Percentiles rank a stretch among this genome's conserved stretches.
phyloP scores from a whole-genome alignment of 176 grass and related monocot genomes.

The Raddia distichophylla region DNA sequence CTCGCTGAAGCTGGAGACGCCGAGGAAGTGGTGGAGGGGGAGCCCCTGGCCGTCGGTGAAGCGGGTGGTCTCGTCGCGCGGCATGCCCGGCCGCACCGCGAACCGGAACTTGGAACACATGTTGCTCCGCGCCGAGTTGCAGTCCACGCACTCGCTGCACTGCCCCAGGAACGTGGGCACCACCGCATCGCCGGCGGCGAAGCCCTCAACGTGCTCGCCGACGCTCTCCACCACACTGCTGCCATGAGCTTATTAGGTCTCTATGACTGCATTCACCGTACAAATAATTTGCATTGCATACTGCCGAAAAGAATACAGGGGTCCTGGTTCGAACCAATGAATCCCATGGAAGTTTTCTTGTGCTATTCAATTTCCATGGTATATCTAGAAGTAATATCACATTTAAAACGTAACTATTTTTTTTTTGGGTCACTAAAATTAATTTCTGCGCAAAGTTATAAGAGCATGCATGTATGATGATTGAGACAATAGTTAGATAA shows the following conservation, averaged over 20 bases:
- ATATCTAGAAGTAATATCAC: too few relatives aligned
- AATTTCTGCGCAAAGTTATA: too few relatives aligned
- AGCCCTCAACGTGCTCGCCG: slow-evolving; percentile 59
- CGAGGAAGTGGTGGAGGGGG: slow-evolving; percentile 61
- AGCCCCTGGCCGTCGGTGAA: slow-evolving; percentile 53
- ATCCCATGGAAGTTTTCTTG: not conserved
- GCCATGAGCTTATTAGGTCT: not conserved
- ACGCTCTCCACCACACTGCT: slow-evolving; percentile 89
- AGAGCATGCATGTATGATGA: too few relatives aligned
- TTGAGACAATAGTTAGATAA: too few relatives aligned
- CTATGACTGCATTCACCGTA: not conserved
- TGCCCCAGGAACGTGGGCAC: slow-evolving; percentile 71
- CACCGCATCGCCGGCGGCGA: slow-evolving; percentile 63
- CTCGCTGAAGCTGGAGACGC: slow-evolving; percentile 77
- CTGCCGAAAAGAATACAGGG: not conserved
- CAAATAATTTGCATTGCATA: not conserved
- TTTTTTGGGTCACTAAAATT: too few relatives aligned
- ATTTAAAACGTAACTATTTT: too few relatives aligned
- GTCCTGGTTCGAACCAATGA: too few relatives aligned
- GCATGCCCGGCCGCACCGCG: slow-evolving; percentile 48
- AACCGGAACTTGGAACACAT: slow-evolving; percentile 70
- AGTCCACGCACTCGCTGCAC: slow-evolving; percentile 83
- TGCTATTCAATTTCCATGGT: too few relatives aligned
- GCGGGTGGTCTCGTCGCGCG: slow-evolving; percentile 51
- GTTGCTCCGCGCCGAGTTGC: slow-evolving; percentile 74